phyloP scores from a whole-genome alignment of 129 eudicot species.

The Pittosporum tobira region DNA sequence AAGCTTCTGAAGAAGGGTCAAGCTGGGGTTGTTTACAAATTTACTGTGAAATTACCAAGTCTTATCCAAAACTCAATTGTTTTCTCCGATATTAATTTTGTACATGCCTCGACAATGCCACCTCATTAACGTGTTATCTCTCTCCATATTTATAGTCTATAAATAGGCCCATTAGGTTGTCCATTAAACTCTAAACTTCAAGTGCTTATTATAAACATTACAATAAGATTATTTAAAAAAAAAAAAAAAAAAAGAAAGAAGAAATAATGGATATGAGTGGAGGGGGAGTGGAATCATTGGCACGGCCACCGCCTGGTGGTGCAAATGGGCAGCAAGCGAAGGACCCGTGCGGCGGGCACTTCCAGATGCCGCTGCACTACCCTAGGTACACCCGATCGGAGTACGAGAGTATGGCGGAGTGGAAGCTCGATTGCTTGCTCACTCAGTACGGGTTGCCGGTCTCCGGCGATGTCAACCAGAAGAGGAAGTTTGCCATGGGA shows the following conservation, averaged over 20 bases:
- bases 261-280: slow-evolving; percentile 3
- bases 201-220: no score
- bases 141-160: background rate
- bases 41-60: background rate
- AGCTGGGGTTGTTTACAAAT: background rate
- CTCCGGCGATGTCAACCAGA: slow-evolving; percentile 36
- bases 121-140: slow-evolving; percentile 1
- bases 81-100: slow-evolving; percentile 29
- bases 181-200: background rate
- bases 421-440: slow-evolving; percentile 66
- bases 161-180: slow-evolving; percentile 10
- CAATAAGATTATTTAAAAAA: background rate
- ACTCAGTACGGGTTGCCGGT: slow-evolving; percentile 45
- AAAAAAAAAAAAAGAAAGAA: background rate
- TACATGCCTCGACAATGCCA: slow-evolving; percentile 29
- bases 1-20: no score
- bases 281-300: slow-evolving; percentile 30
- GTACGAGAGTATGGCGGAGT: slow-evolving; percentile 64
- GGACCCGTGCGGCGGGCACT: slow-evolving; percentile 25
- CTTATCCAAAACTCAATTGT: slow-evolving; percentile 15
- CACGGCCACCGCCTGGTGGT: slow-evolving; percentile 15
- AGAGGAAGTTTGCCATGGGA: slow-evolving; percentile 70
- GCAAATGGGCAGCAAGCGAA: slow-evolving; percentile 15
- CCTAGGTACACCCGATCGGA: slow-evolving; percentile 50
- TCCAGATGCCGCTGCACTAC: slow-evolving; percentile 75